These are phyloP conservation scores for Citrus hindsii DNA, from an alignment of 345 rosid species.

Conservation along the genomic window DNA sequence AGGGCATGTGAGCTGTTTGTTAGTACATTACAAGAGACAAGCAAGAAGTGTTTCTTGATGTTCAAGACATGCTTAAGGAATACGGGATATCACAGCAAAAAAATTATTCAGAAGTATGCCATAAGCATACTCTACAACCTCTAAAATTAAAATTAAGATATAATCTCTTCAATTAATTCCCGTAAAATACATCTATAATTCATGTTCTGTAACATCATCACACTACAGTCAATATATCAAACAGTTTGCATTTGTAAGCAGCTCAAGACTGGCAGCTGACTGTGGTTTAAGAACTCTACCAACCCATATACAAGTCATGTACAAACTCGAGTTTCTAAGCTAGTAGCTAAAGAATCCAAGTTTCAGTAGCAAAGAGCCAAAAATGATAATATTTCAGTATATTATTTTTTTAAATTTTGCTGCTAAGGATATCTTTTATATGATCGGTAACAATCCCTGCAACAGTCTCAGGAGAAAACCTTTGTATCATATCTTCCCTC, in stretches of 20 bases:
- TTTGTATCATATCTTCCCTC: constrained; percentile 65
- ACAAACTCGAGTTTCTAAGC: not conserved
- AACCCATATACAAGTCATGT: not conserved
- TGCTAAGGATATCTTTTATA: constrained; percentile 33
- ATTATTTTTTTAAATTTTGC: constrained; percentile 13
- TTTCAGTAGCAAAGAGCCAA: not conserved
- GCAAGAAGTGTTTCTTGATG: too few species aligned
- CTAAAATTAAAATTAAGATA: not conserved
- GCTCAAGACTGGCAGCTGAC: not conserved
- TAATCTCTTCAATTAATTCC: not conserved
- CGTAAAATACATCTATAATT: not conserved
- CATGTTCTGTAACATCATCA: not conserved
- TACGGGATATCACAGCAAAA: too few species aligned
- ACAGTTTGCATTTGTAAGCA: not conserved
- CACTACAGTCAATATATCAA: not conserved
- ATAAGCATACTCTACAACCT: not conserved
- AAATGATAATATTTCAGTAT: not conserved
- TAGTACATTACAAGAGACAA: too few species aligned
- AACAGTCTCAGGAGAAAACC: constrained; percentile 70
- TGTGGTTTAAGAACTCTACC: not conserved
- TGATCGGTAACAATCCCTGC: constrained; percentile 51
- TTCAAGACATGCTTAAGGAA: too few species aligned
- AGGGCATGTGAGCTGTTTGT: too few species aligned
- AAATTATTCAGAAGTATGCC: too few species aligned
- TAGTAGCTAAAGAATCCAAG: not conserved